phyloP scores from a whole-genome alignment of 108 stramenopile genomes.

The Stephanodiscus minutulus region DNA sequence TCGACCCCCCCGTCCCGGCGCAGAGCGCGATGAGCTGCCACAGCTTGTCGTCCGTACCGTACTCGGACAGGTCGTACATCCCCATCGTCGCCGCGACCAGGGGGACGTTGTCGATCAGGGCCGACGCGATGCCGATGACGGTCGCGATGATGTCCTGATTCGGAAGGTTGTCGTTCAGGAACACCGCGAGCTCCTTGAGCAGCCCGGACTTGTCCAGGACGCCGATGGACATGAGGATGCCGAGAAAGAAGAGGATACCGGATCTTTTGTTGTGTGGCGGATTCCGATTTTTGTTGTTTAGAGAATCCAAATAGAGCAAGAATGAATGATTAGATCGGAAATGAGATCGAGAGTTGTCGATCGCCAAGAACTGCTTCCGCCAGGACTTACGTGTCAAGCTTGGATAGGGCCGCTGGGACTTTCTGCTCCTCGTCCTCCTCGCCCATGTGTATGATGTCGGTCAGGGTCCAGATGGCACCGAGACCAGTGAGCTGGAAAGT shows the following conservation, averaged over 20 bases:
- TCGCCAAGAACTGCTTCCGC: too few relatives aligned
- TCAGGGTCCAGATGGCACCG: slow-evolving; percentile 92
- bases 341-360: too few relatives aligned
- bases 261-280: slow-evolving; percentile 14
- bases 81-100: slow-evolving; percentile 95
- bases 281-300: too few relatives aligned
- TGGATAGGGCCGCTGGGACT: slow-evolving; percentile 81
- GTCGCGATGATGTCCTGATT: slow-evolving; percentile 92
- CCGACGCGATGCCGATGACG: slow-evolving; percentile 90
- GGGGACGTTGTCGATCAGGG: slow-evolving; percentile 94
- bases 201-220: slow-evolving; percentile 92
- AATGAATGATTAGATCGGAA: too few relatives aligned
- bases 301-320: too few relatives aligned
- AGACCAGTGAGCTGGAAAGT: slow-evolving; percentile 79
- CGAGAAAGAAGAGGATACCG: slow-evolving; percentile 93
- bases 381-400: slow-evolving; percentile 66
- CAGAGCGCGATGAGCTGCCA: slow-evolving; percentile 96
- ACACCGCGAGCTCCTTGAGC: slow-evolving; percentile 84
- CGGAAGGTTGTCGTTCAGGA: slow-evolving; percentile 85
- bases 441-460: slow-evolving; percentile 92
- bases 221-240: slow-evolving; percentile 94
- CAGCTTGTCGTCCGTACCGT: slow-evolving; percentile 86
- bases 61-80: slow-evolving; percentile 91
- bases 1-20: slow-evolving; percentile 94
- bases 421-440: slow-evolving; percentile 78